Evolutionary conservation across 1,139 yeast genomes (phyloP).

Genomic region (Yamadazyma diddensiae): DNA sequence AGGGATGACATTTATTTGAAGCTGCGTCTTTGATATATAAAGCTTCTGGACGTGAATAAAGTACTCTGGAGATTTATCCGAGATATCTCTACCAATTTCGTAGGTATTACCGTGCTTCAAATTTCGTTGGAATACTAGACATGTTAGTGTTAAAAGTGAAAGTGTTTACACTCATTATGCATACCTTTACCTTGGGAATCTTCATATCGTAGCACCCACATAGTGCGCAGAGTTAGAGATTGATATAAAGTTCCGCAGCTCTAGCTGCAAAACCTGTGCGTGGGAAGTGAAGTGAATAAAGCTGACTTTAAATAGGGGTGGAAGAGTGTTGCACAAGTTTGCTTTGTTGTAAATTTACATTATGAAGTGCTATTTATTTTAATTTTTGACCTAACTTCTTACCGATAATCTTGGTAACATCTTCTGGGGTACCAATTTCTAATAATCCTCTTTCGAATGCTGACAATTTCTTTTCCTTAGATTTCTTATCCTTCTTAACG

Average conservation of each 20-base stretch:
- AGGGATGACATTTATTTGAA: constrained; percentile 18
- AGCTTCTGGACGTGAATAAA: constrained; percentile 21
- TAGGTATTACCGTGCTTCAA: constrained; percentile 18
- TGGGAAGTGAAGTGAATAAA: background rate
- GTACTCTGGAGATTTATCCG: constrained; percentile 16
- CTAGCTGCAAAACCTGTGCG: too few species aligned
- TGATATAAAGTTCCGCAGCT: too few species aligned
- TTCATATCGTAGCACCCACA: constrained; percentile 13
- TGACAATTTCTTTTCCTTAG: constrained; percentile 32
- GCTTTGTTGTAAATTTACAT: too few species aligned
- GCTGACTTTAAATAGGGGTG: too few species aligned
- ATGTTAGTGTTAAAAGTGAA: background rate
- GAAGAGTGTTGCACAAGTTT: too few species aligned
- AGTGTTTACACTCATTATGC: constrained; percentile 2
- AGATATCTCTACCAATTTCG: constrained; percentile 28
- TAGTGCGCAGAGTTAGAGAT: too few species aligned
- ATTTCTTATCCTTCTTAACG: constrained; percentile 22
- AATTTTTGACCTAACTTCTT: constrained; percentile 28
- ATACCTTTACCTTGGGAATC: constrained; percentile 9
- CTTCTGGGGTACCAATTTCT: constrained; percentile 77
- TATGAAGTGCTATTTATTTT: too few species aligned
- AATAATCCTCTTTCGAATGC: constrained; percentile 73
- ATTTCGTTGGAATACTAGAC: constrained; percentile 3
- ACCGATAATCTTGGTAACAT: constrained; percentile 48
- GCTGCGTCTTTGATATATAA: constrained; percentile 31